Evolutionary conservation across 1,284 basidiomycete genomes (phyloP), one percentile per base, ranked within the genome.

Genomic region (Rhodofomes roseus): DNA sequence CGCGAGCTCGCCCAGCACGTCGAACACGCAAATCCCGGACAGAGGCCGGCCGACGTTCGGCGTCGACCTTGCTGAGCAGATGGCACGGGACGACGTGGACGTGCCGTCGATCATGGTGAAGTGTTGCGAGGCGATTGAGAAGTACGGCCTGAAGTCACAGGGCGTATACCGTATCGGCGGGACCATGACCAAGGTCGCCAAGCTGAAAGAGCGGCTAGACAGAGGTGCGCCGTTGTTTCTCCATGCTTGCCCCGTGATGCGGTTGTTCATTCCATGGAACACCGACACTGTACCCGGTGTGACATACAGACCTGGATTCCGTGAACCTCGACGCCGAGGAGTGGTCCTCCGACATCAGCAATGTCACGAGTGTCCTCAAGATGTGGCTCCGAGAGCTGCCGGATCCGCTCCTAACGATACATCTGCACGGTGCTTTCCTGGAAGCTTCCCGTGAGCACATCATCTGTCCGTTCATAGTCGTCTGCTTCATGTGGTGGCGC

Each of bases 381-480:
- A 79, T 96, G 66, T 99, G 96, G 96, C 84, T 99, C 71, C 83
- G 97, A 63, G 97, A 99, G 72, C 79, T 99, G 58, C 96, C 96
- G 12, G 95, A 98, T 73, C 96, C 97, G 25, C 74, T 99, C 54
- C 77, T 99, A 65, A 98, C 96, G 1, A 82, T 83, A 65, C 81
- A 79, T 55, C 80, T 98, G 53, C 95, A 98, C 73, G 84, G 90
- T 71, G 89, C 89, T 9, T 99, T 99, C 76, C 88, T 98, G 66
- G 96, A 98, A 58, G 96, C 95, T 65, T 92, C 96, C 7, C 90
- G 96, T 96, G 73, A 77, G 92, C 80, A 60, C 53, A 34, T 9
- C 59, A 22, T 34, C 52, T 27, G 39, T 58, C 52, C 58, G 44
- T 46, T 23, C n/a, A 22, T 3, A 37, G 14, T 34, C 9, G 52